Evolutionary conservation across 345 rosid genomes (phyloP).

Genomic region (Acer negundo): DNA sequence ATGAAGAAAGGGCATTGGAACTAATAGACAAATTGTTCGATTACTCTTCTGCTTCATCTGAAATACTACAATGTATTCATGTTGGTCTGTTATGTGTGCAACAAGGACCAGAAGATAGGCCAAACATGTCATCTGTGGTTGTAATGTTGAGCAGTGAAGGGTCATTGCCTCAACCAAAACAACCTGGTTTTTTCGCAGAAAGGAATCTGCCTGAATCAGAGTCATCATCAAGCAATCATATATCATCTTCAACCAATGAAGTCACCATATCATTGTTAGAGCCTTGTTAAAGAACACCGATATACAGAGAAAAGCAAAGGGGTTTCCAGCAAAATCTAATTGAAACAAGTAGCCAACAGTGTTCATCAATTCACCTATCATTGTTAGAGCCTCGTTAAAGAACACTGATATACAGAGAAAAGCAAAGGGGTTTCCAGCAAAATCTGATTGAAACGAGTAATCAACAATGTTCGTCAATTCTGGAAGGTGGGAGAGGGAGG

Average conservation of each 20-base stretch:
- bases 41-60: constrained; percentile 4
- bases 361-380: no score
- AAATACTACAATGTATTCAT: constrained; percentile 16
- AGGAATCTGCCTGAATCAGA: constrained; percentile 13
- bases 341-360: no score
- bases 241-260: constrained; percentile 11
- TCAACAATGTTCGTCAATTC: no score
- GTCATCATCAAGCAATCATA: constrained; percentile 6
- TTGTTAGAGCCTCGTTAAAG: no score
- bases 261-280: constrained; percentile 2
- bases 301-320: neutral
- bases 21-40: neutral
- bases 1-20: constrained; percentile 13
- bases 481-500: no score
- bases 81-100: constrained; percentile 27
- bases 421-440: no score
- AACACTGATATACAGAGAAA: no score
- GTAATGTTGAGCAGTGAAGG: constrained; percentile 17
- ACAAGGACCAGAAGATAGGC: constrained; percentile 25
- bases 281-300: neutral
- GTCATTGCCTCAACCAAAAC: constrained; percentile 19
- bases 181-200: constrained; percentile 28
- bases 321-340: neutral
- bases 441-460: no score
- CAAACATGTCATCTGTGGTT: constrained; percentile 26